Evolutionary conservation across 2,329 filamentous ascomycete genomes (phyloP).

Genomic region (Tolypocladium sp.): DNA sequence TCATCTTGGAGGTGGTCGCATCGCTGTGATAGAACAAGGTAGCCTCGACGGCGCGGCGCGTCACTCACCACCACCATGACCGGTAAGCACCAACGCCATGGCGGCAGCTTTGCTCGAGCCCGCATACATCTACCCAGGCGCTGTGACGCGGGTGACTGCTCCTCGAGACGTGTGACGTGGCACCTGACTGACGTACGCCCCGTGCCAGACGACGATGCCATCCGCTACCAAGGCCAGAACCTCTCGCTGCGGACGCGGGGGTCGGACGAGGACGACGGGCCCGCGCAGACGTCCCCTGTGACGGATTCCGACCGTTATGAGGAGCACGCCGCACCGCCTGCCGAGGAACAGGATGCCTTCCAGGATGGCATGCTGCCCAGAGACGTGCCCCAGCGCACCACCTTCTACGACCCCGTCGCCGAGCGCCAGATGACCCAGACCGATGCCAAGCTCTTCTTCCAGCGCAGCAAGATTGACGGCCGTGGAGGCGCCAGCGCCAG

Average conservation of each 20-base stretch:
- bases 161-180: not conserved
- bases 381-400: conserved; percentile 60
- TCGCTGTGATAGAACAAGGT: not conserved
- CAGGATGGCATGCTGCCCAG: conserved; percentile 51
- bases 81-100: not conserved
- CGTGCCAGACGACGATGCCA: not conserved
- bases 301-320: conserved; percentile 11
- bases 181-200: not conserved
- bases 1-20: not conserved
- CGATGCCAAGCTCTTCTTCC: conserved; percentile 94
- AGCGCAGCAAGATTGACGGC: conserved; percentile 65
- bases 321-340: conserved; percentile 10
- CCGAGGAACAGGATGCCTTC: conserved; percentile 20
- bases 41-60: not conserved
- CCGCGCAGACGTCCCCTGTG: conserved; percentile 12
- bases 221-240: not conserved
- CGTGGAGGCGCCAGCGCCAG: conserved; percentile 23
- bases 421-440: conserved; percentile 92
- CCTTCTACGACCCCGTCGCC: conserved; percentile 86
- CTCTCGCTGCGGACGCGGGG: conserved; percentile 14
- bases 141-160: not conserved
- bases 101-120: not conserved
- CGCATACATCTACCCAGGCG: not conserved
- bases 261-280: conserved; percentile 20
- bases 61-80: not conserved